Percentiles rank a stretch among this genome's conserved stretches.
Conservation (phyloP, 2,329 filamentous ascomycete species). For the Curvularia sp. region DNA sequence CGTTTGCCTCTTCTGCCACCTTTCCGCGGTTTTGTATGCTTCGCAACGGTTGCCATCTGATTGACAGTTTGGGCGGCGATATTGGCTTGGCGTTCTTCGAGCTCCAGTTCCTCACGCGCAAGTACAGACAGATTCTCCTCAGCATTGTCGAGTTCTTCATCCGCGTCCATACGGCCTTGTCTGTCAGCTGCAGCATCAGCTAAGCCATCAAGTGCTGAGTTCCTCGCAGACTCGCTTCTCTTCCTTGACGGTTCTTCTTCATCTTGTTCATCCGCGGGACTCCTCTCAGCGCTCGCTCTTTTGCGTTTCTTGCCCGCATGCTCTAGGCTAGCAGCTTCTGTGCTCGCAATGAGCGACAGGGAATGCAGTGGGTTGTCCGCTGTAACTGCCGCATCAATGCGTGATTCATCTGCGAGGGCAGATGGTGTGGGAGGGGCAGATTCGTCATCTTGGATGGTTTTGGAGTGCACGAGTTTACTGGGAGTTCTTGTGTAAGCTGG, state of each 20-base stretch:
- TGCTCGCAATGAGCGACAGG: slow-evolving; percentile 41
- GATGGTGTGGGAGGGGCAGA: slow-evolving; percentile 41
- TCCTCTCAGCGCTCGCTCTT: slow-evolving; percentile 51
- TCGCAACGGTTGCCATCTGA: slow-evolving; percentile 47
- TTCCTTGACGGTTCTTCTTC: slow-evolving; percentile 49
- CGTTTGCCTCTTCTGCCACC: slow-evolving; percentile 59
- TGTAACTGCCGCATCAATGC: slow-evolving; percentile 24
- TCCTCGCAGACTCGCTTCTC: slow-evolving; percentile 41
- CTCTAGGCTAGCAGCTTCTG: slow-evolving; percentile 44
- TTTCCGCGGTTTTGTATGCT: slow-evolving; percentile 47
- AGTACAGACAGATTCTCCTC: slow-evolving; percentile 44
- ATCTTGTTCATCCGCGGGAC: slow-evolving; percentile 45
- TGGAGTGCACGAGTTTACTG: slow-evolving; percentile 48
- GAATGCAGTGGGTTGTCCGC: slow-evolving; percentile 39
- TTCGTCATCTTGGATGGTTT: slow-evolving; percentile 41
- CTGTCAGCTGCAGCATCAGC: slow-evolving; percentile 39
- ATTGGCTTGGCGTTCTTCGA: slow-evolving; percentile 46
- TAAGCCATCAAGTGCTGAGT: slow-evolving; percentile 36
- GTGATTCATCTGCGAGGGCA: slow-evolving; percentile 24
- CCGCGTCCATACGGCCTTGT: slow-evolving; percentile 41
- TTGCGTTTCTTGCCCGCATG: slow-evolving; percentile 54
- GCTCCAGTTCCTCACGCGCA: slow-evolving; percentile 42
- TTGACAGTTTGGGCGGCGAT: slow-evolving; percentile 42
- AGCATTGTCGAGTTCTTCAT: slow-evolving; percentile 62
- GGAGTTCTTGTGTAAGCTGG: slow-evolving; percentile 44